Evolutionary conservation across 805 yeast species (phyloP).

Genomic region (Barnettozyma pratensis): DNA sequence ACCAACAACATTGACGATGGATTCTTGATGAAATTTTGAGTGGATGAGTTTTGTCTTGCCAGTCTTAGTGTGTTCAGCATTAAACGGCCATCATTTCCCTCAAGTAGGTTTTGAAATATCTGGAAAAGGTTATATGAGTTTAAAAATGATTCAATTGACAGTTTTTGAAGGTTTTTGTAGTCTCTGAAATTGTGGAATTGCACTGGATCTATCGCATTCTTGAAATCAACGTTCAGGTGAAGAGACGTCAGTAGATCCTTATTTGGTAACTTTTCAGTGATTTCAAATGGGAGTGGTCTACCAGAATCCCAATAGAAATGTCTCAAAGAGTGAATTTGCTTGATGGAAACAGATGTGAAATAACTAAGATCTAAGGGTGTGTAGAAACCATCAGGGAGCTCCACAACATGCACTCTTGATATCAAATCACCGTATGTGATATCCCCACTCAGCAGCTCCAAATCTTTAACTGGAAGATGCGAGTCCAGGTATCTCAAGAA

Average conservation of each 20-base stretch:
- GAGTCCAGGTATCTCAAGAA: conserved; percentile 24
- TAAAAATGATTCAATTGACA: conserved; percentile 34
- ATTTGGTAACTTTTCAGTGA: conserved; percentile 30
- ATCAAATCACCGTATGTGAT: conserved; percentile 17
- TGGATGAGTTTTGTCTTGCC: conserved; percentile 11
- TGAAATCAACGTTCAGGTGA: conserved; percentile 29
- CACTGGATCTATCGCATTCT: conserved; percentile 9
- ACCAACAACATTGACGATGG: conserved; percentile 16
- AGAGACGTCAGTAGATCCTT: conserved; percentile 24
- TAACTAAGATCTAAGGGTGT: conserved; percentile 30
- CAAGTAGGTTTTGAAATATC: conserved; percentile 15
- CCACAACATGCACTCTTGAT: conserved; percentile 28
- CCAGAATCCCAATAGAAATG: conserved; percentile 31
- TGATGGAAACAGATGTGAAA: conserved; percentile 23
- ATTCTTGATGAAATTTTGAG: conserved; percentile 12
- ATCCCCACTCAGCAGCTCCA: neutral
- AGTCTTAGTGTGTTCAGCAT: conserved; percentile 14
- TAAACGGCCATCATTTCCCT: conserved; percentile 2
- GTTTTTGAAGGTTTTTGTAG: conserved; percentile 28
- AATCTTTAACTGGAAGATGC: conserved; percentile 2
- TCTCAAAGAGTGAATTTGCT: conserved; percentile 25
- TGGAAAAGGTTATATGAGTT: conserved; percentile 24
- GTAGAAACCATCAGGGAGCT: conserved; percentile 37
- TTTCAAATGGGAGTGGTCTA: conserved; percentile 28
- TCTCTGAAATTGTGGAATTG: conserved; percentile 10